Percentiles rank a stretch among this genome's conserved stretches.
These are phyloP conservation scores for Ophiostoma sp. DNA, from an alignment of 2,329 filamentous ascomycete species.

Conservation along the genomic window DNA sequence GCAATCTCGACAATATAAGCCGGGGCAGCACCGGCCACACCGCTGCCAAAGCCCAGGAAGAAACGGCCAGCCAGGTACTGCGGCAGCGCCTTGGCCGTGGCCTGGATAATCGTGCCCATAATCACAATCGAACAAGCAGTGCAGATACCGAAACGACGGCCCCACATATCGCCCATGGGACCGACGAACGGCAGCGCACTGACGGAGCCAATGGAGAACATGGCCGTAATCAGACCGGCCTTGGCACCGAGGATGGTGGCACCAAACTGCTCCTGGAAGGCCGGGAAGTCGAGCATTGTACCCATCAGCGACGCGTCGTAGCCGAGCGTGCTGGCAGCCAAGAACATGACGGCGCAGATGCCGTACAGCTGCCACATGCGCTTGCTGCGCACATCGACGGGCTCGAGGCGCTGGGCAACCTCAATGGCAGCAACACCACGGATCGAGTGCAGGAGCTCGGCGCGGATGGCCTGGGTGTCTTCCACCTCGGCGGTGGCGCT, in stretches of 20 bases:
- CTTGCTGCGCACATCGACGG: neutral
- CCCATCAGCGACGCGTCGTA: constrained; percentile 5
- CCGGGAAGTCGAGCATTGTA: neutral
- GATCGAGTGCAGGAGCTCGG: neutral
- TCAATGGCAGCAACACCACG: neutral
- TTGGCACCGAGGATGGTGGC: constrained; percentile 2
- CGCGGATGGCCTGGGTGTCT: neutral
- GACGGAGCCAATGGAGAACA: neutral
- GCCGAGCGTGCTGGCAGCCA: neutral
- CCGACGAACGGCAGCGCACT: neutral
- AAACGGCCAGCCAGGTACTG: constrained; percentile 10
- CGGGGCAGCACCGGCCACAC: neutral
- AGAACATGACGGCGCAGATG: neutral
- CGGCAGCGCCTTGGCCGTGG: neutral
- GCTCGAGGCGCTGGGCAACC: neutral
- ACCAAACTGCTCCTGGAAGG: neutral
- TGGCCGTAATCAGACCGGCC: constrained; percentile 7
- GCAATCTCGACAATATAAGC: constrained; percentile 2
- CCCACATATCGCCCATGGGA: neutral
- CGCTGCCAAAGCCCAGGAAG: neutral
- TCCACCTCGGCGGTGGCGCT: neutral
- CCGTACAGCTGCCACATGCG: constrained; percentile 4
- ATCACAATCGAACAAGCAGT: neutral
- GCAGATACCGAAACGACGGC: neutral
- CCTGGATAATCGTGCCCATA: neutral